phyloP scores from a whole-genome alignment of 2,329 filamentous ascomycete genomes.

The Colletotrichum viniferum region DNA sequence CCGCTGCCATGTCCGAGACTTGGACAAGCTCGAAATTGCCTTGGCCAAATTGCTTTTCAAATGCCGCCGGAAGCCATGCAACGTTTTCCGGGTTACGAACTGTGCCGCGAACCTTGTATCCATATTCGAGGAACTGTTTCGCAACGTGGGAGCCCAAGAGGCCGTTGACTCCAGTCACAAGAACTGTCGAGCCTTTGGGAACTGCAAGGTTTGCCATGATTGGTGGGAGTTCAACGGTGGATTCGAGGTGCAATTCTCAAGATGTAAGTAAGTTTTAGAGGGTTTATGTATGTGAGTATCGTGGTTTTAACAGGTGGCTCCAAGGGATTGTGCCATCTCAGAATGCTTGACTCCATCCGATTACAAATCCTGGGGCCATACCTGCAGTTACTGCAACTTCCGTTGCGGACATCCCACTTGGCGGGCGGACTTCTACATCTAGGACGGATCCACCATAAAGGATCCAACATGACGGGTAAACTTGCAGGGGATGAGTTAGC shows the following conservation, averaged over 20 bases:
- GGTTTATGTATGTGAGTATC: background rate
- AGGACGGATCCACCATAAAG: background rate
- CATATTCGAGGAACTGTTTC: slow-evolving; percentile 41
- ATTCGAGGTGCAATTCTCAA: background rate
- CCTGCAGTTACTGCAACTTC: background rate
- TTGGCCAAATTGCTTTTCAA: slow-evolving; percentile 30
- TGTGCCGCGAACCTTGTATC: slow-evolving; percentile 50
- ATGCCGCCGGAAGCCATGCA: slow-evolving; percentile 36
- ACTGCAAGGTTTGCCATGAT: slow-evolving; percentile 12
- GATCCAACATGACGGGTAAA: background rate
- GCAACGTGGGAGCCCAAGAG: slow-evolving; percentile 47
- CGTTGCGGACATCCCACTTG: background rate
- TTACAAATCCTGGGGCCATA: background rate
- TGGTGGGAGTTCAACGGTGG: background rate
- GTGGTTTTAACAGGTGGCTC: background rate
- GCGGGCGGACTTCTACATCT: background rate
- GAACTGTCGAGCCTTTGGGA: slow-evolving; percentile 36
- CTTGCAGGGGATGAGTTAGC: background rate
- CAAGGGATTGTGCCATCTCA: background rate
- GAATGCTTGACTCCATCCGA: background rate
- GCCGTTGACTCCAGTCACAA: slow-evolving; percentile 52
- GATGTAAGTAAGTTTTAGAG: background rate
- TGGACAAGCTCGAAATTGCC: slow-evolving; percentile 39
- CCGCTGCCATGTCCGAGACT: slow-evolving; percentile 40
- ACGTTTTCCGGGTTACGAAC: slow-evolving; percentile 36